These are phyloP conservation scores for Boletellus sp. DNA, from an alignment of 768 basidiomycete genomes.

Conservation along the genomic window DNA sequence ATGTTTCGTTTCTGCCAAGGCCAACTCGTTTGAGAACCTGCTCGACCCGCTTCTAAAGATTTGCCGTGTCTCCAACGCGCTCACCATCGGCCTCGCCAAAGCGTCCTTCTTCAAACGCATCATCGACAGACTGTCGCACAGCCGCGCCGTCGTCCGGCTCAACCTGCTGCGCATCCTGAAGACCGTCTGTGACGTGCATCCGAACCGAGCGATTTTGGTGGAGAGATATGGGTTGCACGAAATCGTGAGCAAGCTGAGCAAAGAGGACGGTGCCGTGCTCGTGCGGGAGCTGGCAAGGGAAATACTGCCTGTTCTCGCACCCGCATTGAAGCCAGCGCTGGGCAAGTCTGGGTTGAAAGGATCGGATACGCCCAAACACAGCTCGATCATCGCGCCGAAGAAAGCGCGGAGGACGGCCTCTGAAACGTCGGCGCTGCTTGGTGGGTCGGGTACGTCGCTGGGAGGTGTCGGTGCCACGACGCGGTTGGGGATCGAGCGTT, in stretches of 20 bases:
- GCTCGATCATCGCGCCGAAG: constrained; percentile 54
- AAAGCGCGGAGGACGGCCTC: constrained; percentile 66
- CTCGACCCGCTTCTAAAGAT: constrained; percentile 93
- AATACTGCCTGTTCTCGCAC: constrained; percentile 73
- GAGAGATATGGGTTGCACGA: constrained; percentile 78
- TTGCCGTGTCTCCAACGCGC: constrained; percentile 66
- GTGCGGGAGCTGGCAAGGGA: constrained; percentile 87
- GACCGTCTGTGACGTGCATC: constrained; percentile 85
- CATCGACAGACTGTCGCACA: constrained; percentile 71
- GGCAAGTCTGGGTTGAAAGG: constrained; percentile 31
- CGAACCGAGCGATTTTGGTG: constrained; percentile 77
- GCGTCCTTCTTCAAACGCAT: constrained; percentile 84
- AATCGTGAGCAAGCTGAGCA: constrained; percentile 76
- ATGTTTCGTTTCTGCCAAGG: constrained; percentile 82
- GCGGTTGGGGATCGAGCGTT: constrained; percentile 34
- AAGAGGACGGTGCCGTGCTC: constrained; percentile 85
- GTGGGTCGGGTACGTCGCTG: constrained; percentile 17
- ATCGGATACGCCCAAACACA: constrained; percentile 36
- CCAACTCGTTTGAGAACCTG: constrained; percentile 87
- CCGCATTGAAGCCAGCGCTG: constrained; percentile 57
- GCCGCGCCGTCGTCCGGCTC: constrained; percentile 82
- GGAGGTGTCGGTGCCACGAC: constrained; percentile 17
- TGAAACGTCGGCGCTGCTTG: constrained; percentile 48
- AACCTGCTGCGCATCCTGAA: constrained; percentile 84
- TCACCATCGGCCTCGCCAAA: constrained; percentile 77